Conservation (phyloP, 2,329 filamentous ascomycete genomes). For the Fusarium veterinarium region DNA sequence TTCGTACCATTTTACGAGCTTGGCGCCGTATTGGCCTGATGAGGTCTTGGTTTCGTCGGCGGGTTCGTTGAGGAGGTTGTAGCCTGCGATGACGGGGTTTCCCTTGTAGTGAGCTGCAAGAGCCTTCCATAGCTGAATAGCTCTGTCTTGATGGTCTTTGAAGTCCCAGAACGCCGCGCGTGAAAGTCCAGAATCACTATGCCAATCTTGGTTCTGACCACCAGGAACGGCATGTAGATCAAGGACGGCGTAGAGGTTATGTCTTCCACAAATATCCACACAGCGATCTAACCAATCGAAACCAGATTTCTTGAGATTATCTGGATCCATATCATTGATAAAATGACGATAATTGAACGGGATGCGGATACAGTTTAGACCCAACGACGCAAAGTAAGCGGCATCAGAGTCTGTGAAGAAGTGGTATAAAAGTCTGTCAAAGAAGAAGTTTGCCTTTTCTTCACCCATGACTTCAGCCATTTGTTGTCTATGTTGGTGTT, state of each 20-base stretch:
- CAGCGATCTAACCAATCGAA: slow-evolving; percentile 63
- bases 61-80: slow-evolving; percentile 53
- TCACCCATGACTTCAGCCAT: slow-evolving; percentile 64
- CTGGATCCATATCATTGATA: slow-evolving; percentile 63
- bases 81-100: slow-evolving; percentile 56
- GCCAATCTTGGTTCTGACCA: slow-evolving; percentile 62
- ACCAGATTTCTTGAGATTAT: slow-evolving; percentile 58
- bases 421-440: slow-evolving; percentile 66
- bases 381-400: slow-evolving; percentile 65
- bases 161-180: slow-evolving; percentile 60
- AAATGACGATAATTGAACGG: slow-evolving; percentile 72
- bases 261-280: slow-evolving; percentile 56
- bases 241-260: slow-evolving; percentile 58
- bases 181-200: slow-evolving; percentile 53
- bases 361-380: slow-evolving; percentile 68
- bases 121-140: slow-evolving; percentile 57
- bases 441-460: slow-evolving; percentile 70
- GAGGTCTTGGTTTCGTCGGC: slow-evolving; percentile 45
- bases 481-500: slow-evolving; percentile 65
- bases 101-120: slow-evolving; percentile 55
- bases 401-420: slow-evolving; percentile 71
- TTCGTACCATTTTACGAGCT: slow-evolving; percentile 55
- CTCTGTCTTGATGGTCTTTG: slow-evolving; percentile 59
- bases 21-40: slow-evolving; percentile 38
- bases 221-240: slow-evolving; percentile 59